These are phyloP conservation scores for Macrophomina pseudophaseolina DNA, from an alignment of 2,329 filamentous ascomycete genomes.

Conservation along the genomic window DNA sequence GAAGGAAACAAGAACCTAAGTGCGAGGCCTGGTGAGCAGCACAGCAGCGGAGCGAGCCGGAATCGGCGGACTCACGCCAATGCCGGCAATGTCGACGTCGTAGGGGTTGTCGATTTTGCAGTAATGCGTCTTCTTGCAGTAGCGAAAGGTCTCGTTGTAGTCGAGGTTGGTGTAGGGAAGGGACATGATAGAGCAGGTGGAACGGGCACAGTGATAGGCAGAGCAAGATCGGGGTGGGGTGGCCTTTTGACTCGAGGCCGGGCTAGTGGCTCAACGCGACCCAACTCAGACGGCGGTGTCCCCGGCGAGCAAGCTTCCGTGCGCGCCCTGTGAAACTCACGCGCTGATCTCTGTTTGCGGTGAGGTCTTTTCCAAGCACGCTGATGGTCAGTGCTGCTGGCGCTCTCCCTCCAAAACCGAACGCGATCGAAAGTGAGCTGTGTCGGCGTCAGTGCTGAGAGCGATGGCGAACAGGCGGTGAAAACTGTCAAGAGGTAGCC, in stretches of 20 bases:
- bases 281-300: not conserved
- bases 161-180: not conserved
- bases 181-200: not conserved
- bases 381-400: no score
- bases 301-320: not conserved
- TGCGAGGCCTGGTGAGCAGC: not conserved
- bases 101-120: conserved; percentile 12
- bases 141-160: conserved; percentile 1
- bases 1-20: conserved; percentile 14
- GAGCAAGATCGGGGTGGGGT: not conserved
- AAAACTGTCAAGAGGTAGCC: no score
- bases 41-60: not conserved
- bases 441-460: no score
- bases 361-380: not conserved
- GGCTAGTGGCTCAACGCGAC: not conserved
- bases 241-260: not conserved
- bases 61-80: not conserved
- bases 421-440: no score
- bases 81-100: conserved; percentile 18
- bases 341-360: not conserved
- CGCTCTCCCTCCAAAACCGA: no score
- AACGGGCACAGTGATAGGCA: no score
- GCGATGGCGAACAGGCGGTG: no score
- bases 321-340: no score
- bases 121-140: conserved; percentile 1